Evolutionary conservation across 257 asterid genomes (phyloP), one percentile per base, ranked within the genome.

Genomic region (Salvia splendens): DNA sequence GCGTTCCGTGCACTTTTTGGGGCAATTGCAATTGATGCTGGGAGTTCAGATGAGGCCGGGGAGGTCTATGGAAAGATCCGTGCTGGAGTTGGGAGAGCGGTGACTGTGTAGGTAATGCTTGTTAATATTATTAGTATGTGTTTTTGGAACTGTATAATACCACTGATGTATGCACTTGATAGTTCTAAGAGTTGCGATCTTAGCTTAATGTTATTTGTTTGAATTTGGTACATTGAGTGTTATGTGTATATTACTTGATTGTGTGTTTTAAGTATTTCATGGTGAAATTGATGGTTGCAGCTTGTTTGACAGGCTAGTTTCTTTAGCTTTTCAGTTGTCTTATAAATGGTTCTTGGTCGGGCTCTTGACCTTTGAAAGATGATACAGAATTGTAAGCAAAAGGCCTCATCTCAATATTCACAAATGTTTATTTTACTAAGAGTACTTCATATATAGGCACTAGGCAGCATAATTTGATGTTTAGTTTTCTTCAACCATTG

Each of bases 1-100:
- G 95, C 96, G 20, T 83, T 80, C 53, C 86, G 95, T 64, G 91
- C 95, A 43, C 72, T 85, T 46, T 83, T 87, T 55, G 96, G 95
- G 68, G 95, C 95, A 2, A 69, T 89, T 52, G 88, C 93, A 0
- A 57, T 85, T 67, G 96, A 89, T 73, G 71, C 85, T 33, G 76
- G 68, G 71, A 85, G 86, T 67, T 69, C 77, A 12, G 93, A 85
- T 56, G 72, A 62, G 68, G 93, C 87, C 12, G 82, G 82, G 14
- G 57, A 47, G 48, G 73, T 79, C 48, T 85, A 76, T 20, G 32
- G 77, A 69, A 74, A 58, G 11, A 57, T 80, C 75, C 89, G 61
- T 57, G 55, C 57, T 51, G 71, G 75, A 48, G 17, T 33, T 30
- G 76, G 75, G 67, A 51, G 64, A 41, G 74, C 74, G 50, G 6